phyloP scores from a whole-genome alignment of 768 basidiomycete species.

The Auricularia cornea region DNA sequence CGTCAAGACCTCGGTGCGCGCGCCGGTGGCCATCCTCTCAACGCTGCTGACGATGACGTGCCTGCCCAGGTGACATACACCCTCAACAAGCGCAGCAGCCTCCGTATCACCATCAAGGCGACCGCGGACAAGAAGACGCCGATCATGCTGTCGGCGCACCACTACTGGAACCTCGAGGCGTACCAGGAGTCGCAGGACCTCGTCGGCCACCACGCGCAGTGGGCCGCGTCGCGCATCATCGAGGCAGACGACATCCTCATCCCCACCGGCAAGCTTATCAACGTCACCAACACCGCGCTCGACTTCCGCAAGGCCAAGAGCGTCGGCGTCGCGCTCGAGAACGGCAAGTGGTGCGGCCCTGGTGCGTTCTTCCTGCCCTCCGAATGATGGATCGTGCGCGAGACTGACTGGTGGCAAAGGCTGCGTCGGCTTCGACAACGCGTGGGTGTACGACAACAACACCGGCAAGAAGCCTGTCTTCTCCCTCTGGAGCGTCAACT shows the following conservation, averaged over 20 bases:
- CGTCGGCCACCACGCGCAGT: conserved; percentile 29
- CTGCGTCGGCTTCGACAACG: conserved; percentile 42
- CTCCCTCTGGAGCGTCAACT: conserved; percentile 38
- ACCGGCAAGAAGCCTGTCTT: conserved; percentile 20
- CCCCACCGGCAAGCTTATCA: conserved; percentile 31
- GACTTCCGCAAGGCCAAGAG: conserved; percentile 36
- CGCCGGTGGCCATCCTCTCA: not conserved
- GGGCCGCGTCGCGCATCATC: conserved; percentile 33
- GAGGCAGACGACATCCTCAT: conserved; percentile 30
- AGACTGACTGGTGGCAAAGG: conserved; percentile 21
- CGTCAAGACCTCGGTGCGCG: conserved; percentile 9
- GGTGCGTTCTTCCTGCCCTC: conserved; percentile 17
- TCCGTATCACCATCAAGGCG: conserved; percentile 37
- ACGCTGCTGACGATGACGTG: not conserved
- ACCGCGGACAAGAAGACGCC: conserved; percentile 44
- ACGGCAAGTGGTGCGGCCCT: conserved; percentile 33
- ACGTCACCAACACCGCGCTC: conserved; percentile 31
- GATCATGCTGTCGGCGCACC: conserved; percentile 49
- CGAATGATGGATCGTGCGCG: not conserved
- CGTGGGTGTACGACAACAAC: conserved; percentile 39
- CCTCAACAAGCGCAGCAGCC: conserved; percentile 20
- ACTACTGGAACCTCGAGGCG: conserved; percentile 50
- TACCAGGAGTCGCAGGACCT: conserved; percentile 38
- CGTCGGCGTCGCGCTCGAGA: conserved; percentile 29
- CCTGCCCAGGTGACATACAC: conserved; percentile 11